Evolutionary conservation across 257 asterid species (phyloP).

Genomic region (Echium plantagineum): DNA sequence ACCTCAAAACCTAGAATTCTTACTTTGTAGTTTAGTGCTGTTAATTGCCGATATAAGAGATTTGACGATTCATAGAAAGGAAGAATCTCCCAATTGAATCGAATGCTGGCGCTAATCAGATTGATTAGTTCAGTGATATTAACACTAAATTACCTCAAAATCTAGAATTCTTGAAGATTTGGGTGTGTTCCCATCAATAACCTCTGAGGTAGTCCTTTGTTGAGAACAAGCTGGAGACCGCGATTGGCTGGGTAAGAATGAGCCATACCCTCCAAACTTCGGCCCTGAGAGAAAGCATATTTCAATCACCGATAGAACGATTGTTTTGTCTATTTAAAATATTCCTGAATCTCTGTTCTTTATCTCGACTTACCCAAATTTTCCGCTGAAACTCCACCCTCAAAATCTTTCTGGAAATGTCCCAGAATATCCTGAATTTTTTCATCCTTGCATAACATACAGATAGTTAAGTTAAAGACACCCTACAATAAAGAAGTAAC

Average conservation of each 20-base stretch:
- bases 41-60: too few species aligned
- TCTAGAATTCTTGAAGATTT: constrained; percentile 50
- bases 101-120: too few species aligned
- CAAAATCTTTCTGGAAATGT: constrained; percentile 94
- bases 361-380: constrained; percentile 70
- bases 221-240: constrained; percentile 73
- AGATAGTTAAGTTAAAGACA: constrained; percentile 22
- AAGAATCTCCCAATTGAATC: too few species aligned
- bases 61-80: too few species aligned
- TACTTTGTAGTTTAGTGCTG: too few species aligned
- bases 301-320: constrained; percentile 24
- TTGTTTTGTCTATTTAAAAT: constrained; percentile 7
- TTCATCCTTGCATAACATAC: constrained; percentile 51
- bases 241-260: constrained; percentile 82
- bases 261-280: constrained; percentile 93
- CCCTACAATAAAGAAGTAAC: constrained; percentile 4
- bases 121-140: background rate
- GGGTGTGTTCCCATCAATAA: constrained; percentile 25
- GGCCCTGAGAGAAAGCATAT: constrained; percentile 54
- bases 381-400: constrained; percentile 94
- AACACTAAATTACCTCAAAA: constrained; percentile 42
- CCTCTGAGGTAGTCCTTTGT: constrained; percentile 50
- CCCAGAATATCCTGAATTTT: constrained; percentile 80
- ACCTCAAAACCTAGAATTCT: too few species aligned
- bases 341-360: constrained; percentile 15